Conservation (phyloP, 2,329 filamentous ascomycete genomes). For the Xylaria sp. region DNA sequence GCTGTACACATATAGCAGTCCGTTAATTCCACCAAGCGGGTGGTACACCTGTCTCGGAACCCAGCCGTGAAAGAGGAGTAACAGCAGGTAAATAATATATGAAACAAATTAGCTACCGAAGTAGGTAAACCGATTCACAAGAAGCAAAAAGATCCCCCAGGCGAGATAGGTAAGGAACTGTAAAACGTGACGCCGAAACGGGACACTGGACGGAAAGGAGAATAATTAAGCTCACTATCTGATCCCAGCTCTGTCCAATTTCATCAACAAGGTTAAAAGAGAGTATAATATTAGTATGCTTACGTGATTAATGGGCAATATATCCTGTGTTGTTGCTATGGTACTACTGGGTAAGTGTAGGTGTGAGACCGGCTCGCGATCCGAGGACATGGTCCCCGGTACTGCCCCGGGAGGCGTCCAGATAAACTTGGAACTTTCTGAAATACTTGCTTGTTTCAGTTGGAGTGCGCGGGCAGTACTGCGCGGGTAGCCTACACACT, state of each 20-base stretch:
- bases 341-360: not conserved
- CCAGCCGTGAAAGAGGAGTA: not conserved
- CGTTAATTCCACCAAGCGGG: not conserved
- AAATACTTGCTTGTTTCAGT: slow-evolving; percentile 16
- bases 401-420: slow-evolving; percentile 14
- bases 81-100: not conserved
- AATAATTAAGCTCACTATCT: slow-evolving; percentile 21
- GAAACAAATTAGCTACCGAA: not conserved
- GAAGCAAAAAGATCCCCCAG: not conserved
- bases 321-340: not conserved
- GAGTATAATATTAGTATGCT: not conserved
- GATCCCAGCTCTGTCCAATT: not conserved
- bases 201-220: not conserved
- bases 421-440: slow-evolving; percentile 10
- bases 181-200: not conserved
- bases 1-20: not conserved
- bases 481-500: too few species aligned
- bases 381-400: slow-evolving; percentile 23
- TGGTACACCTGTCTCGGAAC: not conserved
- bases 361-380: slow-evolving; percentile 24
- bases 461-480: not conserved
- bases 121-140: too few species aligned
- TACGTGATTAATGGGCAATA: not conserved
- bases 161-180: not conserved
- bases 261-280: not conserved